These are phyloP conservation scores for Cyberlindnera veronae DNA, from an alignment of 805 yeast genomes.

Conservation along the genomic window DNA sequence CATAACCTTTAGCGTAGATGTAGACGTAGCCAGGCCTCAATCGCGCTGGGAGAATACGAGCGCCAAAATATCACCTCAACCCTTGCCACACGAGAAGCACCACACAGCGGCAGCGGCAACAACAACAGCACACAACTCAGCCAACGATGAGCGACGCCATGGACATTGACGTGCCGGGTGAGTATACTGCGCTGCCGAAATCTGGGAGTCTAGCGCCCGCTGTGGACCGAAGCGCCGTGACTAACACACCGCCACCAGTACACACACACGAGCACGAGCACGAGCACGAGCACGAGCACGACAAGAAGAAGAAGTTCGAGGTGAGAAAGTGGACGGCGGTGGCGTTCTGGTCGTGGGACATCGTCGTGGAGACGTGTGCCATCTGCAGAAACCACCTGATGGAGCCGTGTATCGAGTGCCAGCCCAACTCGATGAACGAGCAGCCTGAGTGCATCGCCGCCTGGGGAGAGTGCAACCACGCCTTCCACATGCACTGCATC, in stretches of 20 bases:
- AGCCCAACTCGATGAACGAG: constrained; percentile 67
- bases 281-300: constrained; percentile 2
- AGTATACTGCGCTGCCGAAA: constrained; percentile 2
- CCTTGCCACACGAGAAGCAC: no score
- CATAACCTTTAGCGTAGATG: no score
- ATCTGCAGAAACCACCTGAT: constrained; percentile 96
- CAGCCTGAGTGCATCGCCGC: constrained; percentile 87
- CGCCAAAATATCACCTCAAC: constrained; percentile 1
- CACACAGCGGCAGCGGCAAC: not conserved
- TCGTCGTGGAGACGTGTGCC: constrained; percentile 93
- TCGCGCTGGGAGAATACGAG: no score
- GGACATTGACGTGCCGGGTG: constrained; percentile 27
- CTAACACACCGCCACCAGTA: constrained; percentile 1
- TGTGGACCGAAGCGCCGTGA: no score
- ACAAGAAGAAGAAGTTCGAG: constrained; percentile 70
- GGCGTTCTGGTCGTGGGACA: constrained; percentile 99
- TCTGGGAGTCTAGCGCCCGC: not conserved
- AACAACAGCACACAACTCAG: not conserved
- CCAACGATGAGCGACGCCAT: constrained; percentile 21
- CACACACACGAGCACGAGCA: not conserved
- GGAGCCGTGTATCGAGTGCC: constrained; percentile 98
- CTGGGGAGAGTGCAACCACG: constrained; percentile 96
- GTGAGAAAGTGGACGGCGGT: constrained; percentile 98
- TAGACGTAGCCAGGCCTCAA: no score
- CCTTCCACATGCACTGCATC: constrained; percentile 97